Percentiles rank a stretch among this genome's conserved stretches.
phyloP scores from a whole-genome alignment of 2,329 filamentous ascomycete species.

The Cladobotryum protrusum region DNA sequence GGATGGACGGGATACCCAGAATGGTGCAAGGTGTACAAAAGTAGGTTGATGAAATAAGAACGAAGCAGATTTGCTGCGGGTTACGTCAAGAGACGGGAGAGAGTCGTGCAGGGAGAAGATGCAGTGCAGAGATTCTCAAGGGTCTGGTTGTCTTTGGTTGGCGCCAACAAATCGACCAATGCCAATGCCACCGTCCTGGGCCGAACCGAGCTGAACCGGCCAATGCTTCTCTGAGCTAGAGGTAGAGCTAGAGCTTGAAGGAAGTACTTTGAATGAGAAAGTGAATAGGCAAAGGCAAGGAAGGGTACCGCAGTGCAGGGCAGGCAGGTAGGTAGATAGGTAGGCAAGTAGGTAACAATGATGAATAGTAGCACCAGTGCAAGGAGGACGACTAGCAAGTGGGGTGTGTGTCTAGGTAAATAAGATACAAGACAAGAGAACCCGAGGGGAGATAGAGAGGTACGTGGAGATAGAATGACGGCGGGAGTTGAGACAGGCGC shows the following conservation, averaged over 20 bases:
- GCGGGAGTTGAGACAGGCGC: constrained; percentile 4
- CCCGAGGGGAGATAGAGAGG: neutral
- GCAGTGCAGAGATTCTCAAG: neutral
- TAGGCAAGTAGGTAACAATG: neutral
- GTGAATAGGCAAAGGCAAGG: neutral
- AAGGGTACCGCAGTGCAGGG: neutral
- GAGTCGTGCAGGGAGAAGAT: too few relatives aligned
- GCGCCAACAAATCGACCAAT: neutral
- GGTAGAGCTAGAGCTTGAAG: neutral
- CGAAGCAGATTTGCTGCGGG: too few relatives aligned
- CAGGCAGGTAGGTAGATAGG: neutral
- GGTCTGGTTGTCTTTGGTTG: neutral
- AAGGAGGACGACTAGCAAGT: neutral
- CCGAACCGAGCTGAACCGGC: neutral
- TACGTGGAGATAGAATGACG: neutral
- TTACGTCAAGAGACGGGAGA: too few relatives aligned
- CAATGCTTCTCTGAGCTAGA: neutral
- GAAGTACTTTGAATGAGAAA: neutral
- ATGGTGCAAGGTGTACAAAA: too few relatives aligned
- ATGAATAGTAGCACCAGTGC: neutral
- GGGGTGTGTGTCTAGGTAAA: neutral
- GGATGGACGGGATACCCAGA: too few relatives aligned
- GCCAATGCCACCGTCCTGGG: neutral
- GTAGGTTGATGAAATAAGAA: too few relatives aligned
- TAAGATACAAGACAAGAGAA: neutral